Conservation (phyloP, 2,329 filamentous ascomycete genomes). For the Diaporthe sp. region DNA sequence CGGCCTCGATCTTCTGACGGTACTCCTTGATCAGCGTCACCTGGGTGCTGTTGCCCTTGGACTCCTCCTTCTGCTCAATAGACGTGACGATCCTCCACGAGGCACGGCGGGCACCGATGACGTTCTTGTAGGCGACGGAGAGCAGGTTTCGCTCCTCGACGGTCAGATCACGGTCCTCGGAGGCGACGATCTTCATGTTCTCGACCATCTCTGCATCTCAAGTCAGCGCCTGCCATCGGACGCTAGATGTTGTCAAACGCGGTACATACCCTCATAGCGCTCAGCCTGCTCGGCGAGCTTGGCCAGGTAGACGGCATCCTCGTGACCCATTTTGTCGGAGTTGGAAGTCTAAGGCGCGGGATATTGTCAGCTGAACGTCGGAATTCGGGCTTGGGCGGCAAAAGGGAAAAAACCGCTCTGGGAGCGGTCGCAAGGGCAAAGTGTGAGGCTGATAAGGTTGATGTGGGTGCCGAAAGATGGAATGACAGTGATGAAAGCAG, state of each 20-base stretch:
- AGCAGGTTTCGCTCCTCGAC: slow-evolving; percentile 98
- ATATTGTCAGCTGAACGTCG: slow-evolving; percentile 40
- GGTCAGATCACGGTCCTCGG: slow-evolving; percentile 82
- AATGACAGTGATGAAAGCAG: slow-evolving; percentile 38
- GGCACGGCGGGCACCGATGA: slow-evolving; percentile 94
- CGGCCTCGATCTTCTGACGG: slow-evolving; percentile 97
- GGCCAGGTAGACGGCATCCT: slow-evolving; percentile 99
- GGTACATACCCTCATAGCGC: slow-evolving; percentile 93
- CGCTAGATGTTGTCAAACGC: slow-evolving; percentile 16
- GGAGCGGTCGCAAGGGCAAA: slow-evolving; percentile 30
- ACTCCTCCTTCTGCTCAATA: slow-evolving; percentile 99
- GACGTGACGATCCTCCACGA: slow-evolving; percentile 99
- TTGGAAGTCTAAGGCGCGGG: slow-evolving; percentile 39
- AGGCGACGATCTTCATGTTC: slow-evolving; percentile 99
- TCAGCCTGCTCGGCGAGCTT: slow-evolving; percentile 99
- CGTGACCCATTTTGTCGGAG: slow-evolving; percentile 90
- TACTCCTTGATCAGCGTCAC: slow-evolving; percentile 96
- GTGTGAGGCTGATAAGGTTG: slow-evolving; percentile 32
- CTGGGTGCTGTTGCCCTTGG: slow-evolving; percentile 95
- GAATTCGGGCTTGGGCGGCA: slow-evolving; percentile 11
- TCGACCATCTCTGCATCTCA: slow-evolving; percentile 88
- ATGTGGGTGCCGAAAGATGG: slow-evolving; percentile 35
- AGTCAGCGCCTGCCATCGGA: slow-evolving; percentile 34
- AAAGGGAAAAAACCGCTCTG: slow-evolving; percentile 33
- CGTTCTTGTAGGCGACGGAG: slow-evolving; percentile 99